Evolutionary conservation across 2,329 filamentous ascomycete genomes (phyloP).

Genomic region (Thelonectria rubi): DNA sequence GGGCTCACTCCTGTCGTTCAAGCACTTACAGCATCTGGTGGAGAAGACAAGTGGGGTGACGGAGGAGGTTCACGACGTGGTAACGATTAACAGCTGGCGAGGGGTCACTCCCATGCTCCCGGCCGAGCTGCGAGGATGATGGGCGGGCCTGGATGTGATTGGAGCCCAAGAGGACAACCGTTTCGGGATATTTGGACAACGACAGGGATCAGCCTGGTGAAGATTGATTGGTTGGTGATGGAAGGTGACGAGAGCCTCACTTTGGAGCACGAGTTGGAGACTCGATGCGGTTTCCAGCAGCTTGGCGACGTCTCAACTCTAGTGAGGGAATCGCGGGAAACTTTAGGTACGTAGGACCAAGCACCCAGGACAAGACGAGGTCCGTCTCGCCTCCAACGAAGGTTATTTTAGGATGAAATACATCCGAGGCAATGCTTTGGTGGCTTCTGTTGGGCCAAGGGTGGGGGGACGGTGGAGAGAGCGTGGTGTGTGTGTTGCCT

Average conservation of each 20-base stretch:
- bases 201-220: slow-evolving; percentile 11
- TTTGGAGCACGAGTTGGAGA: neutral
- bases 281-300: neutral
- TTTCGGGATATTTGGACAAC: slow-evolving; percentile 18
- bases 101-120: neutral
- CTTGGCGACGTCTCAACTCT: too few species aligned
- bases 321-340: too few species aligned
- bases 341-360: too few species aligned
- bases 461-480: slow-evolving; percentile 18
- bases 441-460: slow-evolving; percentile 8
- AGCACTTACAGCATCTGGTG: slow-evolving; percentile 8
- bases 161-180: slow-evolving; percentile 1
- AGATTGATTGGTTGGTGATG: slow-evolving; percentile 10
- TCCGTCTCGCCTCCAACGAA: slow-evolving; percentile 1
- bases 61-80: slow-evolving; percentile 2
- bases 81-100: neutral
- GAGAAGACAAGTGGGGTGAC: slow-evolving; percentile 1
- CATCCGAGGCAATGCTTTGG: slow-evolving; percentile 14
- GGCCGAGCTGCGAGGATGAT: neutral
- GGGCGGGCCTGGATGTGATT: slow-evolving; percentile 9
- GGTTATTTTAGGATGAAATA: neutral
- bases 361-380: neutral
- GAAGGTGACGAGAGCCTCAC: neutral
- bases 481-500: slow-evolving; percentile 11
- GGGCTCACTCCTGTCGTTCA: slow-evolving; percentile 10